Base-by-base conservation (phyloP, 2,329 filamentous ascomycete species). In the Ploettnerulaceae sp. region DNA sequence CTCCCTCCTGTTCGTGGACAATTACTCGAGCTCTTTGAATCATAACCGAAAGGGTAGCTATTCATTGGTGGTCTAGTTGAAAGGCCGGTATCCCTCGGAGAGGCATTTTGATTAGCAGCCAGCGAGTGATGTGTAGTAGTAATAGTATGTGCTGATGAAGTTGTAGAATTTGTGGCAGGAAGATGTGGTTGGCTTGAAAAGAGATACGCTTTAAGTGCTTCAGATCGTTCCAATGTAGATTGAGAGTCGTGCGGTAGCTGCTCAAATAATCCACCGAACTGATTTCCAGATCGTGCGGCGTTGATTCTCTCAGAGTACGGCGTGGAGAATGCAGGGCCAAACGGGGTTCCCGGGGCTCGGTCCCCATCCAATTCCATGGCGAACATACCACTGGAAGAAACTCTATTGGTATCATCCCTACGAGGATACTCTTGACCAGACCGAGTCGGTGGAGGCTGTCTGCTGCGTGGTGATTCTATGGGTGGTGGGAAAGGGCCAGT, bases 241-340 rank as follows among this genome's bases (percentile, higher is more conserved):
- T 52, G 47, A 20, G 44, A n/a, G n/a, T 49, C 29, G 11, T 39
- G 35, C 18, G 43, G 31, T 14, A 36, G 24, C 32, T 37, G 41
- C 8, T 51, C 49, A 26, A 45, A 34, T 22, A 47, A 21, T 20
- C 52, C 52, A 32, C 43, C 36, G 25, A 48, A 42, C 21, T 41
- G 45, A 7, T 41, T 53, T 7, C 36, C 33, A 33, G 56, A 55
- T 25, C 71, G 72, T 17, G 73, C 76, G 42, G 77, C 78, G 47
- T 71, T 73, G 48, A 83, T 81, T 33, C 79, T 75, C 49, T 82
- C 77, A 5, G 75, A 68, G 55, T 80, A 83, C 0, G 79, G 77
- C 0, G 82, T 84, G 4, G 84, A 82, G 62, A 87, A 86, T 2
- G 83, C 76, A 21, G 81, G 81, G 3, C 76, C 84, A 55, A 81